Evolutionary conservation across 2,329 filamentous ascomycete genomes (phyloP).

Genomic region (Colletotrichum sp.): DNA sequence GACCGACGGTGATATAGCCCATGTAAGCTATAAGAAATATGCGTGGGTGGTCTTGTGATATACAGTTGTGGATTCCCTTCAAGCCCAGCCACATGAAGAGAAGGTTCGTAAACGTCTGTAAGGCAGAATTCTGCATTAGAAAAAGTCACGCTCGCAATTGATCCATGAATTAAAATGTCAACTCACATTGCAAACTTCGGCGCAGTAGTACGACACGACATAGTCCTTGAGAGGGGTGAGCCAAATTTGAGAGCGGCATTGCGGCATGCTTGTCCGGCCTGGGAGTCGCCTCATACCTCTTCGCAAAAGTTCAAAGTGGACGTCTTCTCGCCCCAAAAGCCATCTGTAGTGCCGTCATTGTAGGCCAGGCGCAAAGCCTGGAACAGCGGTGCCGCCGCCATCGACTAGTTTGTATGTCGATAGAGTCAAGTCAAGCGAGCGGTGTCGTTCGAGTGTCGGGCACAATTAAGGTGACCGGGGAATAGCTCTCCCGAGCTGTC

Average conservation of each 20-base stretch:
- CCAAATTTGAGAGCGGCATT: constrained; percentile 3
- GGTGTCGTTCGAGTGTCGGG: neutral
- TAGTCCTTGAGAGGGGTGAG: constrained; percentile 45
- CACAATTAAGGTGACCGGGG: neutral
- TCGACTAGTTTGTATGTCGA: neutral
- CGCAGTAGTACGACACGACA: constrained; percentile 77
- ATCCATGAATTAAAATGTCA: neutral
- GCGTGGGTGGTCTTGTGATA: constrained; percentile 72
- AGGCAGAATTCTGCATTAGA: neutral
- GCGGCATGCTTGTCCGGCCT: neutral
- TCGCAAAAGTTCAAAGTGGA: constrained; percentile 82
- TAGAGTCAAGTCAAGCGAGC: neutral
- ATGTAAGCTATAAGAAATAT: constrained; percentile 74
- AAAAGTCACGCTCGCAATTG: neutral
- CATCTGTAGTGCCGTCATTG: constrained; percentile 32
- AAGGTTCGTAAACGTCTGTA: constrained; percentile 77
- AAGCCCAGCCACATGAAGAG: constrained; percentile 81
- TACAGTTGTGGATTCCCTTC: constrained; percentile 77
- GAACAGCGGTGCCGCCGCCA: constrained; percentile 8
- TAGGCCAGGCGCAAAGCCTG: constrained; percentile 12
- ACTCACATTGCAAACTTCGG: constrained; percentile 73
- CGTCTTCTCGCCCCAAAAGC: constrained; percentile 74
- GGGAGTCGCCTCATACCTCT: constrained; percentile 60
- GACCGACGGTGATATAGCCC: constrained; percentile 59
- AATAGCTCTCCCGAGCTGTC: neutral